Evolutionary conservation across 352 stramenopile genomes (phyloP), one percentile per base, ranked within the genome.

Genomic region (Pythium chondricola): DNA sequence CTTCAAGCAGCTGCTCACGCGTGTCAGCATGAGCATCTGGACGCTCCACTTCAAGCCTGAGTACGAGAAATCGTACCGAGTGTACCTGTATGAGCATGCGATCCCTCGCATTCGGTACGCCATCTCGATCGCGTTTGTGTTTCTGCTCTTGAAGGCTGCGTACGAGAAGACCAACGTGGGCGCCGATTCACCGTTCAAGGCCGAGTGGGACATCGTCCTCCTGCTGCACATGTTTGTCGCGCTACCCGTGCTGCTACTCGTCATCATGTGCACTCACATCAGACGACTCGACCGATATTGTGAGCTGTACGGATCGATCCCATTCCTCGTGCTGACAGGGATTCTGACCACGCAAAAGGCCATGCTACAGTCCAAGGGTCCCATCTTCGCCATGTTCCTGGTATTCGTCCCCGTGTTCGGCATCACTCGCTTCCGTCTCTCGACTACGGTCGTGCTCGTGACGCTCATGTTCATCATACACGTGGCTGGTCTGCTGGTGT

Each of bases 361-460:
- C 13, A 13, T 78, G 5, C 39, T 69, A 5, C 37, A 50, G 11
- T 58, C 18, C 16, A 61, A 43, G 44, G 62, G 64, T 2, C 64
- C 67, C 13, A 43, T 71, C n/a, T 63, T 78, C 18, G 38, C 64
- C 24, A 48, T 78, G 17, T 74, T 72, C 26, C 41, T 78, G 25
- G 56, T 67, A 2, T 61, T 78, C 17, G 52, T 74, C 0, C 57
- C 67, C 3, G 56, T 78, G 13, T 78, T 78, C 51, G 64, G 67
- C 16, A 63, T 78, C 48, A 67, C 61, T n/a, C 58, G 67, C 9
- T 56, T 77, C 22, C 63, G 67, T 1, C 72, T 77, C 42, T 56
- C 47, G 43, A 69, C 67, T 1, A 77, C 61, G 20, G 40, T 67
- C 10, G 17, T 35, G 4, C 29, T 77, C 17, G 67, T 57, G 2